A percentile compares a stretch with the other conserved stretches of the same genome.
Conservation (phyloP, 805 yeast genomes). For the Ogataea glucozyma region DNA sequence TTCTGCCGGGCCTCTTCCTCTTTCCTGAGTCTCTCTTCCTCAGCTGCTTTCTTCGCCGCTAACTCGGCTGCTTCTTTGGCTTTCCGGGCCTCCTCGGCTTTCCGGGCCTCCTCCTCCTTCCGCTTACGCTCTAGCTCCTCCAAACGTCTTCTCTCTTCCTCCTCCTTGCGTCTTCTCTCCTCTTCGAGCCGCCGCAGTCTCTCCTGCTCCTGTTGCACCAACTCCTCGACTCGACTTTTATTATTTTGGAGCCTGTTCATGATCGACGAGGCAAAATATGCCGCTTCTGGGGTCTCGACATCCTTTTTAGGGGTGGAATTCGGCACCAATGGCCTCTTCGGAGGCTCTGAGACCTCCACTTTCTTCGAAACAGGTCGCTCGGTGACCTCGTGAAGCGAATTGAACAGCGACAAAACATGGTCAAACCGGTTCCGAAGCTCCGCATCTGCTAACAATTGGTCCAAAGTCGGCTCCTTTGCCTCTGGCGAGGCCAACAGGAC, state of each 20-base stretch:
- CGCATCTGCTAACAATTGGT: neutral
- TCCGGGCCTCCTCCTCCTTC: slow-evolving; percentile 17
- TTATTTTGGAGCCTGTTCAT: slow-evolving; percentile 5
- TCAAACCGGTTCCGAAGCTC: slow-evolving; percentile 1
- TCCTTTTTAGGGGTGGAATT: neutral
- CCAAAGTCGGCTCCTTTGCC: neutral
- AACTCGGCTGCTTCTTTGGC: slow-evolving; percentile 24
- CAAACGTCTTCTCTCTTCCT: slow-evolving; percentile 19
- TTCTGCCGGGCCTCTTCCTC: slow-evolving; percentile 9
- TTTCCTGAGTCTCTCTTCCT: slow-evolving; percentile 1
- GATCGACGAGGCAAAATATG: neutral
- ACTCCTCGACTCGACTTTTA: slow-evolving; percentile 7
- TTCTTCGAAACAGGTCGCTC: too few species aligned
- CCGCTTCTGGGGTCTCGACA: slow-evolving; percentile 1
- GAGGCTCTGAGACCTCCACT: too few species aligned
- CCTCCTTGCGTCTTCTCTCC: slow-evolving; percentile 19
- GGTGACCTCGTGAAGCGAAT: neutral
- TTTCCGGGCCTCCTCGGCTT: slow-evolving; percentile 12
- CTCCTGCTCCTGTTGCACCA: slow-evolving; percentile 17
- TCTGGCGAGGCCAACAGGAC: neutral
- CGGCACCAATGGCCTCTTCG: too few species aligned
- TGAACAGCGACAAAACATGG: slow-evolving; percentile 2
- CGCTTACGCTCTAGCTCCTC: slow-evolving; percentile 11
- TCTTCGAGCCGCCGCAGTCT: slow-evolving; percentile 10
- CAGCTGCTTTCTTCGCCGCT: slow-evolving; percentile 21